phyloP scores from a whole-genome alignment of 176 grass and related monocot genomes.

The Aegilops tauschii region DNA sequence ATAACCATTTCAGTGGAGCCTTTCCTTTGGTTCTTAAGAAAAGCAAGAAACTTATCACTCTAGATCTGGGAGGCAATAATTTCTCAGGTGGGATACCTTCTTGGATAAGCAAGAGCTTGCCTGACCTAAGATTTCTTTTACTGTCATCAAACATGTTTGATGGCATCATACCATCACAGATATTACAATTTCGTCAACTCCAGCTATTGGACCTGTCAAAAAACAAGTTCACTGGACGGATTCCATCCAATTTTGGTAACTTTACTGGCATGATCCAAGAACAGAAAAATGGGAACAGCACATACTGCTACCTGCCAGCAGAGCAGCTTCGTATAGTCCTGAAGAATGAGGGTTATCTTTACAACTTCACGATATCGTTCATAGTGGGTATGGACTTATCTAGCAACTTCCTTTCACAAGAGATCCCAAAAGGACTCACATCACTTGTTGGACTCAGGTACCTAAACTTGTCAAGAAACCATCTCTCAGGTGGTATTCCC shows the following conservation, averaged over 20 bases:
- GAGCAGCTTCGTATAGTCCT: neutral
- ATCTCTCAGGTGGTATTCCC: neutral
- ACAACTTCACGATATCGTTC: neutral
- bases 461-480: slow-evolving; percentile 10
- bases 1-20: neutral
- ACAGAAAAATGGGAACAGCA: neutral
- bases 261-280: neutral
- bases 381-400: neutral
- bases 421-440: slow-evolving; percentile 6
- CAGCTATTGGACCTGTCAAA: neutral
- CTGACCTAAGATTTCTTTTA: neutral
- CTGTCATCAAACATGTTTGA: neutral
- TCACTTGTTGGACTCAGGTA: neutral
- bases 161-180: neutral
- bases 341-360: slow-evolving; percentile 1
- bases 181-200: neutral
- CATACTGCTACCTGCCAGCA: neutral
- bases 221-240: slow-evolving; percentile 6
- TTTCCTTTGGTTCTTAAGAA: neutral
- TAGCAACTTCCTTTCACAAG: slow-evolving; percentile 2
- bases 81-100: neutral
- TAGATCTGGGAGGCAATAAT: neutral
- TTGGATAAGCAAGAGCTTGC: slow-evolving; percentile 2
- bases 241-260: neutral
- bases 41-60: neutral